Evolutionary conservation across 306 rosid species (phyloP).

Genomic region (Ochetophila trinervis): DNA sequence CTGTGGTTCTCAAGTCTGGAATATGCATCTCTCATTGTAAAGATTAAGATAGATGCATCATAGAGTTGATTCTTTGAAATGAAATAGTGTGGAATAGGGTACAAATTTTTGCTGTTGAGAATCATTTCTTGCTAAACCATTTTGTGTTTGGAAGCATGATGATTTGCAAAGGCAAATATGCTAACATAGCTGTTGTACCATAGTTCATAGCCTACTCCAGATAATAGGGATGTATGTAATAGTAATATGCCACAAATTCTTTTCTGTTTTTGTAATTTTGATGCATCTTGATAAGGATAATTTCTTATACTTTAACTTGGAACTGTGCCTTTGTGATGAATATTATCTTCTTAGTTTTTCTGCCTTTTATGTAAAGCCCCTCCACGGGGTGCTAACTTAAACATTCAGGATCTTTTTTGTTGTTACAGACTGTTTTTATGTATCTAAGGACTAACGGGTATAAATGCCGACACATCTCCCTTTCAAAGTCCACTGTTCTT

Average conservation of each 20-base stretch:
- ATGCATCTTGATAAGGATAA: background rate
- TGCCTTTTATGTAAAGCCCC: too few relatives aligned
- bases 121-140: background rate
- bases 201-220: background rate
- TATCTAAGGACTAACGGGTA: too few relatives aligned
- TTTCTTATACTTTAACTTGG: background rate
- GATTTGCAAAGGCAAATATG: slow-evolving; percentile 4
- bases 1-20: slow-evolving; percentile 9
- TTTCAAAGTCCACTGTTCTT: too few relatives aligned
- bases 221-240: background rate
- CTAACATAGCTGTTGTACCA: slow-evolving; percentile 5
- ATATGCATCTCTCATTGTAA: slow-evolving; percentile 32
- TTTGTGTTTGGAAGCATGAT: slow-evolving; percentile 10
- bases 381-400: too few relatives aligned
- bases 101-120: slow-evolving; percentile 2
- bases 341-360: too few relatives aligned
- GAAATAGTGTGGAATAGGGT: background rate
- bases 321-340: too few relatives aligned
- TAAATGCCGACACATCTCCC: too few relatives aligned
- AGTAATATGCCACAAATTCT: background rate
- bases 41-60: slow-evolving; percentile 28
- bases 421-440: too few relatives aligned
- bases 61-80: background rate
- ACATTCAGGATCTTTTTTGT: too few relatives aligned
- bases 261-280: background rate